Conservation (phyloP, 2,329 filamentous ascomycete genomes). For the Chrysoporthe austroafricana region DNA sequence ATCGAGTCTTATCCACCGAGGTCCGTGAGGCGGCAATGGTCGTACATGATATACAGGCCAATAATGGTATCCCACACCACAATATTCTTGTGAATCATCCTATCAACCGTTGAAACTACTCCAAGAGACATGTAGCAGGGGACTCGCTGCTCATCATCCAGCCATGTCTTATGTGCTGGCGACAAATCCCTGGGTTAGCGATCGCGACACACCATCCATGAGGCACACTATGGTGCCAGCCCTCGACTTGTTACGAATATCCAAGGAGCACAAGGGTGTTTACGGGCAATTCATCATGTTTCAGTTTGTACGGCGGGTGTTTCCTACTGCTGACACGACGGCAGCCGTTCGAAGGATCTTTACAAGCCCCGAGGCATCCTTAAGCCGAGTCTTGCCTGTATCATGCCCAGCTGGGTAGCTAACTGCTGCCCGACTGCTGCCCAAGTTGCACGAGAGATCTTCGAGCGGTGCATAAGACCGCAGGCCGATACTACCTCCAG, state of each 20-base stretch:
- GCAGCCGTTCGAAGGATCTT: background rate
- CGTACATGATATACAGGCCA: background rate
- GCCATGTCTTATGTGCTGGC: background rate
- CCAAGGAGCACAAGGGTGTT: background rate
- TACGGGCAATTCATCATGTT: background rate
- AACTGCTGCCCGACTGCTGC: background rate
- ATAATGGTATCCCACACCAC: background rate
- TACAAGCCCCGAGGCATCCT: background rate
- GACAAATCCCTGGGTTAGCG: background rate
- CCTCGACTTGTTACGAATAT: background rate
- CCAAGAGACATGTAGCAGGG: background rate
- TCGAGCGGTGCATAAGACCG: too few relatives aligned
- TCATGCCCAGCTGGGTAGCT: too few relatives aligned
- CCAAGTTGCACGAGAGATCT: background rate
- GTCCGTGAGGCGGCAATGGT: background rate
- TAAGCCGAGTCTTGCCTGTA: background rate
- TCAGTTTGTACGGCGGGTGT: background rate
- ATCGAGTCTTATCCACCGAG: background rate
- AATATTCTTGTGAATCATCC: background rate
- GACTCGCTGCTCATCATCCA: background rate
- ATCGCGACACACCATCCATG: background rate
- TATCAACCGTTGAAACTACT: background rate
- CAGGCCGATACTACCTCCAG: background rate
- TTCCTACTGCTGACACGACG: background rate
- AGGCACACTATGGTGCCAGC: background rate